Base-by-base conservation (phyloP, 2,329 filamentous ascomycete genomes). In the Aspergillus aculeatus region DNA sequence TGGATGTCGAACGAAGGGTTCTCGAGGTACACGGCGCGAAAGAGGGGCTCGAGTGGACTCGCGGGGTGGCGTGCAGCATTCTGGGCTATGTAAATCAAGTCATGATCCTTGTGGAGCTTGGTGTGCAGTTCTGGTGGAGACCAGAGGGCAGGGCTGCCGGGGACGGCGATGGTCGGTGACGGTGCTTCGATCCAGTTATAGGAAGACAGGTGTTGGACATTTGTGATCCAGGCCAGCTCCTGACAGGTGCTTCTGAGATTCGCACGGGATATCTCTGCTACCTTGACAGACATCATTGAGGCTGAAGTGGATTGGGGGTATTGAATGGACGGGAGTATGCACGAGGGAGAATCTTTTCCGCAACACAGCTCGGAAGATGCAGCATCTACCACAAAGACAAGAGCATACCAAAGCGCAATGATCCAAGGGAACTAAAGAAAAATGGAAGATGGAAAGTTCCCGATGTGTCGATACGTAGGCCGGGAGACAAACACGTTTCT, bases 131-230 rank as follows among this genome's bases (percentile, higher is more conserved):
- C 23, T 23, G 23, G 23, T 23, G 23, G 2, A 23, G 23, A 3
- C 23, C 23, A 23, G 23, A 53, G 41, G 5, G 53, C 55, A 54
- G 52, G 59, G 23, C 67, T 68, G 61, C 81, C 81, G 21, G 81
- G 81, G 21, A 83, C 72, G 23, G 74, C 72, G 60, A 83, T 82
- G 23, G 77, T 80, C 5, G 80, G 77, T 6, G 59, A 66, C 0
- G 69, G 56, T 24, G 71, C 69, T 54, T 79, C 75, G 54, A 82
- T 72, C 81, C 80, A 83, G 65, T 80, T 83, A 68, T 84, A 84
- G 2, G 82, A 84, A 3, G 23, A 23, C 4, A 23, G 2, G 81
- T 76, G 71, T 55, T 75, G 68, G 9, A 77, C 72, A 54, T 68
- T 35, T 14, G 62, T 68, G 24, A 69, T 58, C 9, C 21, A 52